A percentile compares a stretch with the other conserved stretches of the same genome.
Conservation (phyloP, 768 basidiomycete genomes). For the Leccinum aurantiacum region DNA sequence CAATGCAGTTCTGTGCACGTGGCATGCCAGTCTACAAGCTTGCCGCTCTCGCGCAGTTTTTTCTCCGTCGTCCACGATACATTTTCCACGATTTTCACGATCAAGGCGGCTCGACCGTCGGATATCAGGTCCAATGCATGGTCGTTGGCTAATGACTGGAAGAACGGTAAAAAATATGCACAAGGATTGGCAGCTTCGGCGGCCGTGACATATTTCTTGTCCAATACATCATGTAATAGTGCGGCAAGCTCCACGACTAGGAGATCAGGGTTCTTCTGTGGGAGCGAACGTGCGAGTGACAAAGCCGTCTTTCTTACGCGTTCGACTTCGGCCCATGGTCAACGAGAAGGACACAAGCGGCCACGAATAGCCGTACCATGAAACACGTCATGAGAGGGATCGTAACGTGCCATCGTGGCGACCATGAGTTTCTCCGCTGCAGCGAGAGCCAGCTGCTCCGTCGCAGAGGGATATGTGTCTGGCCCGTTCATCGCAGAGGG, state of each 20-base stretch:
- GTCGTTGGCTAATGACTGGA: conserved; percentile 42
- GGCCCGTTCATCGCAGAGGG: not conserved
- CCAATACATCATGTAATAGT: conserved; percentile 82
- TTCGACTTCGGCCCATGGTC: conserved; percentile 51
- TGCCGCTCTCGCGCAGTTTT: conserved; percentile 51
- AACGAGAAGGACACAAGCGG: conserved; percentile 2
- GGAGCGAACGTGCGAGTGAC: conserved; percentile 53
- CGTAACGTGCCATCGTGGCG: conserved; percentile 72
- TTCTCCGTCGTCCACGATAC: conserved; percentile 88
- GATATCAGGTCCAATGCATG: conserved; percentile 54
- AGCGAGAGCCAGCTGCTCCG: conserved; percentile 52
- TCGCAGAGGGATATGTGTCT: conserved; percentile 45
- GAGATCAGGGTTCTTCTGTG: conserved; percentile 56
- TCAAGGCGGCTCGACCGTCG: conserved; percentile 56
- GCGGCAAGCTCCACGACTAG: conserved; percentile 81
- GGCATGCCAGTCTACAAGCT: conserved; percentile 67
- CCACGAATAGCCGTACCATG: conserved; percentile 55
- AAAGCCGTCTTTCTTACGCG: conserved; percentile 81
- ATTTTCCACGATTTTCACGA: conserved; percentile 68
- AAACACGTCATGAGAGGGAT: conserved; percentile 76
- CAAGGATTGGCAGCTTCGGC: conserved; percentile 60
- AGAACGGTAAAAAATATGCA: conserved; percentile 67
- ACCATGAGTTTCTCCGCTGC: conserved; percentile 70
- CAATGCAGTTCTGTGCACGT: conserved; percentile 76
- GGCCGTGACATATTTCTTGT: conserved; percentile 77